Evolutionary conservation across 495 filamentous ascomycete species (phyloP).

Genomic region (Barbatosphaeria neglecta): DNA sequence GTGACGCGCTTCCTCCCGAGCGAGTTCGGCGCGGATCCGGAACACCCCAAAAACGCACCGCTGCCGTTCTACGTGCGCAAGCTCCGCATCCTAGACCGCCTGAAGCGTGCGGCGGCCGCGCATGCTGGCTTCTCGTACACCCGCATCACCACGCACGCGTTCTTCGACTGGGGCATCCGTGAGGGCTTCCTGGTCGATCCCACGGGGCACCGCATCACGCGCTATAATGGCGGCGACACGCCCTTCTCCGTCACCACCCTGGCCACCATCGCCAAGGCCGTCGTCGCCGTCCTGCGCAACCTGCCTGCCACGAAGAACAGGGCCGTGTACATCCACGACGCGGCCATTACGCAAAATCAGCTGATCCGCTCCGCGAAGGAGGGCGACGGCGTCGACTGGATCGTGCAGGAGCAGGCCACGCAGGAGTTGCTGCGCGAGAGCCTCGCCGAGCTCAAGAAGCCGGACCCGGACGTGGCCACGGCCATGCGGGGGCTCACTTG

Average conservation of each 20-base stretch:
- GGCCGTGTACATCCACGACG: constrained; percentile 27
- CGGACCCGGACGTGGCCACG: not conserved
- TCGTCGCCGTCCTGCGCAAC: constrained; percentile 31
- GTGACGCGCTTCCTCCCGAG: constrained; percentile 44
- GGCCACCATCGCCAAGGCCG: constrained; percentile 22
- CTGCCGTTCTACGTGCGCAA: not conserved
- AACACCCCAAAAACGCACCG: constrained; percentile 8
- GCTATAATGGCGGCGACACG: constrained; percentile 35
- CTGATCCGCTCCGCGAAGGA: constrained; percentile 29
- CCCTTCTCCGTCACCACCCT: constrained; percentile 32
- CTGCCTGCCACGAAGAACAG: constrained; percentile 39
- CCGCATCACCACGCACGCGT: constrained; percentile 4
- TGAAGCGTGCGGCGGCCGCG: constrained; percentile 1
- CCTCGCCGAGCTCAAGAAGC: not conserved
- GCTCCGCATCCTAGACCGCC: not conserved
- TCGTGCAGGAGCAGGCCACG: not conserved
- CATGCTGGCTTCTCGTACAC: constrained; percentile 11
- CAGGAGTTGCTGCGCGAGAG: not conserved
- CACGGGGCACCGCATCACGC: constrained; percentile 15
- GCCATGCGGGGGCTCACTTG: not conserved
- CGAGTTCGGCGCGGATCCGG: constrained; percentile 31
- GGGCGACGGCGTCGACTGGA: constrained; percentile 11
- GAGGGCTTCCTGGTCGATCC: constrained; percentile 23
- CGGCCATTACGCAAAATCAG: constrained; percentile 29
- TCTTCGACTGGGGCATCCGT: constrained; percentile 32